A percentile compares a stretch with the other conserved stretches of the same genome.
Conservation (phyloP, 192 early-diverging fungal genomes). For the Paraglomus occultum region DNA sequence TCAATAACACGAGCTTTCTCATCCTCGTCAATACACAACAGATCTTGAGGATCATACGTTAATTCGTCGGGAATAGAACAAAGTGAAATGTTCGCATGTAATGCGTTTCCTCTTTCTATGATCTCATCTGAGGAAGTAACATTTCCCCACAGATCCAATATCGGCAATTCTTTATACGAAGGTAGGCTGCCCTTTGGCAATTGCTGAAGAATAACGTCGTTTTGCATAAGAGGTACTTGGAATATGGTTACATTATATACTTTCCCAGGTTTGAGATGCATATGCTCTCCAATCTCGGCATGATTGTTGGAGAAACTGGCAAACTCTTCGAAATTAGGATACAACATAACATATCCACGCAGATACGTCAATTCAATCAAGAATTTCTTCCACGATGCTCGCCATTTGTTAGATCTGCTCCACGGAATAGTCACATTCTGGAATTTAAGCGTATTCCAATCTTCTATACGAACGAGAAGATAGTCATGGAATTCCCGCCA, state of each 20-base stretch:
- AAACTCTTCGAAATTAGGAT: conserved; percentile 55
- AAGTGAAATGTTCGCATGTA: conserved; percentile 36
- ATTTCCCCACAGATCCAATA: conserved; percentile 54
- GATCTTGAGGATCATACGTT: conserved; percentile 12
- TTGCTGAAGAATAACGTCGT: conserved; percentile 44
- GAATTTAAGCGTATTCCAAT: conserved; percentile 40
- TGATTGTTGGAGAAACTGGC: conserved; percentile 58
- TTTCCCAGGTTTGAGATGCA: conserved; percentile 47
- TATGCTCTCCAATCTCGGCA: conserved; percentile 55
- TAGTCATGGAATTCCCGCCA: conserved; percentile 59
- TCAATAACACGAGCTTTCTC: background rate
- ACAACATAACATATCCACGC: conserved; percentile 56
- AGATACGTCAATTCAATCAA: conserved; percentile 59
- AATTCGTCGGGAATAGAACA: background rate
- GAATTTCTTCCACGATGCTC: conserved; percentile 57
- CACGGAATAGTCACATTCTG: conserved; percentile 52
- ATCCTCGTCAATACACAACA: conserved; percentile 10
- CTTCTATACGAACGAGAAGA: conserved; percentile 46
- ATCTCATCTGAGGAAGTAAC: conserved; percentile 41
- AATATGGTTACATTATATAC: conserved; percentile 40
- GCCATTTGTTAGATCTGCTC: conserved; percentile 53
- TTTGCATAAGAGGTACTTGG: conserved; percentile 54
- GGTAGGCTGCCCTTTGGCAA: conserved; percentile 49
- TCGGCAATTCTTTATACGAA: conserved; percentile 42
- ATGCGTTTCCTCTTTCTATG: conserved; percentile 35